Percentiles rank a stretch among this genome's conserved stretches.
Evolutionary conservation across 495 filamentous ascomycete genomes (phyloP).

Genomic region (Bryoglossum gracile): DNA sequence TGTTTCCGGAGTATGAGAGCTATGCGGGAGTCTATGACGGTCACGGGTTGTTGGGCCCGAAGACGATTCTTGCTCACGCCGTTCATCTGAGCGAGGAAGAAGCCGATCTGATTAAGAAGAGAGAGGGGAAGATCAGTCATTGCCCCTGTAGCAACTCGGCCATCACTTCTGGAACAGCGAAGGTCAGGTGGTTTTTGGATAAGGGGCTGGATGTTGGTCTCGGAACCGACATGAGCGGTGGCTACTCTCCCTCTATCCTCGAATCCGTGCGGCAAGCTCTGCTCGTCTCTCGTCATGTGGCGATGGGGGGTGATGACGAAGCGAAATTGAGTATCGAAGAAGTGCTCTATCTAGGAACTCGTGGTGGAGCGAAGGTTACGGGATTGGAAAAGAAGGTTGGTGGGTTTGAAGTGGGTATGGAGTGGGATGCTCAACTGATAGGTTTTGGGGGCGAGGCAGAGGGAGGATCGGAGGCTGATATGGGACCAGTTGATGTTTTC

Average conservation of each 20-base stretch:
- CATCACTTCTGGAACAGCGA: constrained; percentile 65
- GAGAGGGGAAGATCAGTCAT: constrained; percentile 64
- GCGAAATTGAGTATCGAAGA: constrained; percentile 74
- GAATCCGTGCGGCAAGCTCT: constrained; percentile 73
- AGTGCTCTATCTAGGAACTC: constrained; percentile 77
- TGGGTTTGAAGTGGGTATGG: constrained; percentile 75
- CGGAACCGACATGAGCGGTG: constrained; percentile 85
- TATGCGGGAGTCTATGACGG: constrained; percentile 81
- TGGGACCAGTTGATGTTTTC: constrained; percentile 66
- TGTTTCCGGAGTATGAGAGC: constrained; percentile 56
- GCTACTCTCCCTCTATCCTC: constrained; percentile 71
- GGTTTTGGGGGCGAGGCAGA: constrained; percentile 41
- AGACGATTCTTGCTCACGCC: constrained; percentile 81
- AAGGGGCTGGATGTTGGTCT: constrained; percentile 71
- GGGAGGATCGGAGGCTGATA: constrained; percentile 28
- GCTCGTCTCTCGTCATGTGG: constrained; percentile 63
- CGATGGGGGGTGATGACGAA: constrained; percentile 33
- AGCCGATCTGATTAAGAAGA: constrained; percentile 47
- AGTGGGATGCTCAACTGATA: constrained; percentile 82
- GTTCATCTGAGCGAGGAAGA: constrained; percentile 67
- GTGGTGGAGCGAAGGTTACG: constrained; percentile 71
- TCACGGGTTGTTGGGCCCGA: constrained; percentile 55
- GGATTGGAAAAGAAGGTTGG: constrained; percentile 64
- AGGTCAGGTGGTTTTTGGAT: constrained; percentile 64
- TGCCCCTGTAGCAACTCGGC: constrained; percentile 82